Conservation (phyloP, 2,329 filamentous ascomycete genomes). For the Phaeophleospora eucalypticola region DNA sequence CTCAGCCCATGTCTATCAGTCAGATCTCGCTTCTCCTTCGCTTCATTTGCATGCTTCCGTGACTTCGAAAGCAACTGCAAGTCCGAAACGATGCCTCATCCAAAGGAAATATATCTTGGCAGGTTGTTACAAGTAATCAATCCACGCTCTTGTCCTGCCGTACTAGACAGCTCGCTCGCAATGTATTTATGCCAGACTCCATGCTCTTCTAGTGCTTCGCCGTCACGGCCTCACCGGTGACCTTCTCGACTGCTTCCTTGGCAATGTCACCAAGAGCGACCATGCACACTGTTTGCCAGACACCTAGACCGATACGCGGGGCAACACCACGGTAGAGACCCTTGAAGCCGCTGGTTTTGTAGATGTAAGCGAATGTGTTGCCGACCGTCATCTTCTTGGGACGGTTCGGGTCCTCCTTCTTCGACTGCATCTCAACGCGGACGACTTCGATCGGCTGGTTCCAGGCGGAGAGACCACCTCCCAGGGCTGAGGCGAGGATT, state of each 20-base stretch:
- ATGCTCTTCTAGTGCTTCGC: slow-evolving; percentile 55
- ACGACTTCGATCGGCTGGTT: slow-evolving; percentile 99
- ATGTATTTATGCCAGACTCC: not conserved
- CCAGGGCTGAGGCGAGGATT: slow-evolving; percentile 77
- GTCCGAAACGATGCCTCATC: not conserved
- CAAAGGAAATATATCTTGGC: not conserved
- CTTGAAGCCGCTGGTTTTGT: slow-evolving; percentile 78
- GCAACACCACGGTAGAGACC: slow-evolving; percentile 94
- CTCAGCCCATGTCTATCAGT: slow-evolving; percentile 2
- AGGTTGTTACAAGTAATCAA: not conserved
- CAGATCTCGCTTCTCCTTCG: slow-evolving; percentile 2
- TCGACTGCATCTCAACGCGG: slow-evolving; percentile 99
- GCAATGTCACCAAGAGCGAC: slow-evolving; percentile 89
- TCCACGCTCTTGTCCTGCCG: not conserved
- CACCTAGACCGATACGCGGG: slow-evolving; percentile 86
- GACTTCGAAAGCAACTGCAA: not conserved
- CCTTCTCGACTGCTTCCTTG: slow-evolving; percentile 62
- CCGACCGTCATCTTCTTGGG: slow-evolving; percentile 98
- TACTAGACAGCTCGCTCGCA: not conserved
- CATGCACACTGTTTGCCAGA: slow-evolving; percentile 99
- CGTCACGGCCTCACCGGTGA: slow-evolving; percentile 60
- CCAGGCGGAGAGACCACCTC: slow-evolving; percentile 94
- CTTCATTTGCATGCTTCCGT: slow-evolving; percentile 1
- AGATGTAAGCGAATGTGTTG: slow-evolving; percentile 80
- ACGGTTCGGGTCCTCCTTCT: slow-evolving; percentile 94